These are phyloP conservation scores for Circinella minor DNA, from an alignment of 371 early-diverging fungal genomes.

Conservation along the genomic window DNA sequence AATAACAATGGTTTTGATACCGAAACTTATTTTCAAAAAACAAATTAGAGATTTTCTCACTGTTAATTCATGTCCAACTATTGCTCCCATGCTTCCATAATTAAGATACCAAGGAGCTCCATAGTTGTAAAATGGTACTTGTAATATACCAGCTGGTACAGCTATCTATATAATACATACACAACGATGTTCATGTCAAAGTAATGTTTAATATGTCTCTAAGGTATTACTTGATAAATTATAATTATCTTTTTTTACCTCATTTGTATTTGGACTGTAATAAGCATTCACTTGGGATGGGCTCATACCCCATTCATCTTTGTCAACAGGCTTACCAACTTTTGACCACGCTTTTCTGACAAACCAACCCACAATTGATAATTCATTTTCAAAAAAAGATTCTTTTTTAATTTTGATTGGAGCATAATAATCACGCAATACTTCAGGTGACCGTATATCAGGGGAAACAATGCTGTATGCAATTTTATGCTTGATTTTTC, in stretches of 20 bases:
- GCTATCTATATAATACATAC: constrained; percentile 39
- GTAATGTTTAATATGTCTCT: no score
- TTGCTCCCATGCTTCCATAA: constrained; percentile 63
- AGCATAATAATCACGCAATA: constrained; percentile 49
- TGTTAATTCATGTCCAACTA: constrained; percentile 68
- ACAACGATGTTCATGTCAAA: no score
- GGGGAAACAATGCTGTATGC: constrained; percentile 58
- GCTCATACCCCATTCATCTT: constrained; percentile 55
- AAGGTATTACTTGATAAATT: no score
- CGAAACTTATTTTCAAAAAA: not conserved
- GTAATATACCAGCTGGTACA: constrained; percentile 67
- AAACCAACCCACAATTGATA: constrained; percentile 30
- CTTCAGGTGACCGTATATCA: constrained; percentile 46
- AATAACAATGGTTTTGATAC: not conserved
- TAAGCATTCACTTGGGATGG: constrained; percentile 71
- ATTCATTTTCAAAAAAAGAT: constrained; percentile 53
- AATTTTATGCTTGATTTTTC: constrained; percentile 42
- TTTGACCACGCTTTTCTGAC: constrained; percentile 26
- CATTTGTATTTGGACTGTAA: constrained; percentile 54
- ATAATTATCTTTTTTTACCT: constrained; percentile 19
- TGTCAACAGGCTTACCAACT: constrained; percentile 47
- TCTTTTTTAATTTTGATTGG: constrained; percentile 27
- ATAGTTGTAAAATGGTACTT: constrained; percentile 47
- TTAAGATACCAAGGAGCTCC: constrained; percentile 59
- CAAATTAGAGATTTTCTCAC: constrained; percentile 30